Evolutionary conservation across 257 asterid species (phyloP), one percentile per base, ranked within the genome.

Genomic region (Gentiana dahurica): DNA sequence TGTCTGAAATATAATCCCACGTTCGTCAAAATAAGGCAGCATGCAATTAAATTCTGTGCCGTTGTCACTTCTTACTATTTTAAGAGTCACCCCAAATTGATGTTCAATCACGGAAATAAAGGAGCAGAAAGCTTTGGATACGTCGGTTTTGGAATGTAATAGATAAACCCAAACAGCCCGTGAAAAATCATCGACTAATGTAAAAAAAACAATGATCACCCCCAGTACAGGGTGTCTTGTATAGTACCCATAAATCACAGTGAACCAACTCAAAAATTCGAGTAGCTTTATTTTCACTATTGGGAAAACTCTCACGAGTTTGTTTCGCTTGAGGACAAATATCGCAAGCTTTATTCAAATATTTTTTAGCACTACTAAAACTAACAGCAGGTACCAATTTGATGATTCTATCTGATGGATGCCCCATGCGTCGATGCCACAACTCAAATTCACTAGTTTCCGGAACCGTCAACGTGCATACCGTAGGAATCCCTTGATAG

Each of bases 361-460:
- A 54, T 24, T 5, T 6, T n/a, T 24, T 34, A 55, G 8, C 6
- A 12, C 3, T 55, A 4, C 24, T 2, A 34, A 1, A 9, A 34
- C 35, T 53, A 15, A 5, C 5, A 1, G 2, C 36, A 3, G 11
- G 7, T 3, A 43, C 8, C 3, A 57, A 8, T 8, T 6, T 8
- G 35, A 43, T 34, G 4, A 58, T n/a, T 34, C 12, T 47, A 13
- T 34, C 32, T 6, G 63, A 58, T 8, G 63, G 63, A 58, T 58
- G 63, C n/a, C 63, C 52, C 54, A 58, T 7, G 6, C 54, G 9
- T 44, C 12, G n/a, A 59, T 59, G 53, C 54, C 44, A 58, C 8
- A 59, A 6, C 6, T 59, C 54, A 10, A 13, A 2, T 3, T 24
- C 24, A 24, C 24, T 24, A 24, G 24, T 24, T 24, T 24, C 24